phyloP scores from a whole-genome alignment of 352 stramenopile species.

The Phytophthora fragariae region DNA sequence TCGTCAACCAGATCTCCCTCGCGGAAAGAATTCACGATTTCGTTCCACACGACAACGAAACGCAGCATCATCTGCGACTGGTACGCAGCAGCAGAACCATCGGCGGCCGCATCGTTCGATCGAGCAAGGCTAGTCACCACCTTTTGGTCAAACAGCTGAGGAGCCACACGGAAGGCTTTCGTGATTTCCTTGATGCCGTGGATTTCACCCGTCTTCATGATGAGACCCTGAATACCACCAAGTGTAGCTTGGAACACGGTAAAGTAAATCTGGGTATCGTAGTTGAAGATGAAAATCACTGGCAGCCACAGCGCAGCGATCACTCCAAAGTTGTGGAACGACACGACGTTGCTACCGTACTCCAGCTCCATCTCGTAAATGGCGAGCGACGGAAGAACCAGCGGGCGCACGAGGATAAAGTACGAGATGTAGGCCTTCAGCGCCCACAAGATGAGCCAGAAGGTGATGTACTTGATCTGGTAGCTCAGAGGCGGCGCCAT shows the following conservation, averaged over 20 bases:
- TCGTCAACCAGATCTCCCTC: constrained; percentile 78
- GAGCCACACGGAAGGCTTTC: constrained; percentile 71
- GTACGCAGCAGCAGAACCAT: constrained; percentile 55
- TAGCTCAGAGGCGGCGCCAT: constrained; percentile 69
- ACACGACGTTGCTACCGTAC: constrained; percentile 67
- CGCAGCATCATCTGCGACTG: constrained; percentile 79
- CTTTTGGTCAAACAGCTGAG: constrained; percentile 77
- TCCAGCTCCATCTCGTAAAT: constrained; percentile 75
- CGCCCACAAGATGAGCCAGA: constrained; percentile 67
- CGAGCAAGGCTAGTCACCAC: constrained; percentile 71
- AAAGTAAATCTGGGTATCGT: constrained; percentile 86
- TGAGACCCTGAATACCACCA: constrained; percentile 56
- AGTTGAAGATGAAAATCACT: constrained; percentile 81
- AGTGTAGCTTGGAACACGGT: constrained; percentile 72
- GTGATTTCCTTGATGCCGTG: constrained; percentile 73
- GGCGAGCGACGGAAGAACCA: constrained; percentile 72
- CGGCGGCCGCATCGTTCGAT: constrained; percentile 60
- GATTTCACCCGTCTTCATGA: constrained; percentile 81
- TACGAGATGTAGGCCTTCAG: constrained; percentile 75
- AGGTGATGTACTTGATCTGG: constrained; percentile 74
- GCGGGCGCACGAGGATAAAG: constrained; percentile 69
- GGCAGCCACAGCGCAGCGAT: constrained; percentile 71
- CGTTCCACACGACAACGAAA: constrained; percentile 86
- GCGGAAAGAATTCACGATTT: constrained; percentile 82
- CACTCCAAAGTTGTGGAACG: constrained; percentile 76